Base-by-base conservation (phyloP, 2,329 filamentous ascomycete species). In the Phoma sp. region DNA sequence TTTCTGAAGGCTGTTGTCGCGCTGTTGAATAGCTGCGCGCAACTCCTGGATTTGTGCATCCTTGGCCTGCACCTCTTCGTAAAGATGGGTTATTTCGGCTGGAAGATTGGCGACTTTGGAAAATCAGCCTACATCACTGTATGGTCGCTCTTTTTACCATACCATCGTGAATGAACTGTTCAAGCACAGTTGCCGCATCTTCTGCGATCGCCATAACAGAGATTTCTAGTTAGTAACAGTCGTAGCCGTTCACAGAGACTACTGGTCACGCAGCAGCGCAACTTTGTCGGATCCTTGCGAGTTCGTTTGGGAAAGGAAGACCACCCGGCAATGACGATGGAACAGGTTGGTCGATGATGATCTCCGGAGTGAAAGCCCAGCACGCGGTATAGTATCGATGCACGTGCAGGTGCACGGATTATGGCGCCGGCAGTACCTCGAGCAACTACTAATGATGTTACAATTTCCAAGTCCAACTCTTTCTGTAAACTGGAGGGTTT, bases 41-140 rank as follows among this genome's bases (percentile, higher is more conserved):
- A 88, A 87, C 42, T 90, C 86, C 68, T 85, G 80, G 62, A 90
- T 89, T 60, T 86, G 82, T 44, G 84, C 82, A 71, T 96, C 90
- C 74, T 93, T 93, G 71, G 90, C 88, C 68, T 86, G 82, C 59
- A 93, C 90, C 76, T 95, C 90, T 70, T 93, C 90, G 68, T 93
- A 88, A 58, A 93, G 82, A 77, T 93, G 92, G 18, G 88, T 87
- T 55, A 95, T 87, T 76, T 95, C 90, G 59, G 90, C 89, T 58
- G 90, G 90, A 25, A 93, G 81, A 68, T 95, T 95, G 66, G 89
- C 86, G 18, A 89, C 88, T 81, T 57, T 4, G 9, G 2, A 22
- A 6, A 9, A 41, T 72, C 48, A 68, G 61, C 45, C 11, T 24
- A 18, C 7, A 10, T 18, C 18, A 29, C 18, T 13, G 7, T 2